A percentile compares a stretch with the other conserved stretches of the same genome.
Evolutionary conservation across 208 protist genomes (phyloP).

Genomic region (Trypanosoma melophagium): DNA sequence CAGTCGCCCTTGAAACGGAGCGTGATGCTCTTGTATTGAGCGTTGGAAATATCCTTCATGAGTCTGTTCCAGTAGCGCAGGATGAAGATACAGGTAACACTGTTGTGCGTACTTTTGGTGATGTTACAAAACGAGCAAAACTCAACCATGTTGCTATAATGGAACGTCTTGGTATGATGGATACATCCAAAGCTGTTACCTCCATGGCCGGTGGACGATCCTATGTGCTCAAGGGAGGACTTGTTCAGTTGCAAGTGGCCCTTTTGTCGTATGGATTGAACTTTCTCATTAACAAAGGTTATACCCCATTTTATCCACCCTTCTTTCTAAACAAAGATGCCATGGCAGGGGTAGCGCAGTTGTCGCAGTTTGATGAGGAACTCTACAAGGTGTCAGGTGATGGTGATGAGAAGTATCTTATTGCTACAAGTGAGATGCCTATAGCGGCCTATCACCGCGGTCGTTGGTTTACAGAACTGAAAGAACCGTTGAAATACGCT

Average conservation of each 20-base stretch:
- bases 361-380: constrained; percentile 99
- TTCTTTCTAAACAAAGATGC: constrained; percentile 99
- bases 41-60: constrained; percentile 97
- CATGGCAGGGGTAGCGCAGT: constrained; percentile 97
- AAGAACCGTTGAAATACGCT: constrained; percentile 94
- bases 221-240: constrained; percentile 97
- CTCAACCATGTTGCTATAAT: constrained; percentile 94
- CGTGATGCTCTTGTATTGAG: constrained; percentile 78
- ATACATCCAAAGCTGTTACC: constrained; percentile 74
- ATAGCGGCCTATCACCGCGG: constrained; percentile 97
- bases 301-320: constrained; percentile 97
- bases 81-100: constrained; percentile 95
- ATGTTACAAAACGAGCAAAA: constrained; percentile 67
- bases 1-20: constrained; percentile 52
- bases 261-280: constrained; percentile 97
- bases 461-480: constrained; percentile 93
- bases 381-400: constrained; percentile 98
- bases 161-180: constrained; percentile 90
- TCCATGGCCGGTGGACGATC: constrained; percentile 95
- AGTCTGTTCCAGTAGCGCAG: constrained; percentile 91
- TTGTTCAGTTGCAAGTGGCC: constrained; percentile 97
- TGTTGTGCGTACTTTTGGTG: constrained; percentile 84
- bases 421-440: constrained; percentile 99
- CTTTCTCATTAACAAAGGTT: constrained; percentile 92
- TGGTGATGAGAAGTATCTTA: constrained; percentile 99